These are phyloP conservation scores for Nothophaeocryptopus gaeumannii DNA, from an alignment of 2,329 filamentous ascomycete genomes.

Conservation along the genomic window DNA sequence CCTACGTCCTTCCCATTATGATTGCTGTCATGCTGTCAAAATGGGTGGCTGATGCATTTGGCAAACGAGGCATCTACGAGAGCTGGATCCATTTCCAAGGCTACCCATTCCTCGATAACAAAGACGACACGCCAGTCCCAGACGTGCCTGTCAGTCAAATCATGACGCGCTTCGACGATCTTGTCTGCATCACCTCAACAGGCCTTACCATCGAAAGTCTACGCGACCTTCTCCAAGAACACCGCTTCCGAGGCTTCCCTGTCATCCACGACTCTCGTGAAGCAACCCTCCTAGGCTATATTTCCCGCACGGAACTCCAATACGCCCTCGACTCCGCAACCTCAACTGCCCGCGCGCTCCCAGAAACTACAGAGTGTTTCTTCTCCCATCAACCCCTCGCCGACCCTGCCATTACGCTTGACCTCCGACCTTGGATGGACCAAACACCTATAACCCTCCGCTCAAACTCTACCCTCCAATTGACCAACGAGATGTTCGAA, in stretches of 20 bases:
- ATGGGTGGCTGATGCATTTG: conserved; percentile 96
- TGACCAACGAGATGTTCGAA: conserved; percentile 92
- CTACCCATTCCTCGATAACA: conserved; percentile 93
- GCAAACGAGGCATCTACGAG: conserved; percentile 91
- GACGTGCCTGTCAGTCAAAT: conserved; percentile 83
- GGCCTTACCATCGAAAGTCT: conserved; percentile 76
- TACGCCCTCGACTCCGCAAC: conserved; percentile 71
- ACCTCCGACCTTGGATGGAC: conserved; percentile 97
- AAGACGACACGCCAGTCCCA: conserved; percentile 71
- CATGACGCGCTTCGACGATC: conserved; percentile 89
- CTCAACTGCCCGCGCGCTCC: conserved; percentile 55
- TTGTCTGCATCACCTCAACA: conserved; percentile 81
- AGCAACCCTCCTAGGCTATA: conserved; percentile 84
- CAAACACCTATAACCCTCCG: conserved; percentile 93
- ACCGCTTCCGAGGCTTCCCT: conserved; percentile 86
- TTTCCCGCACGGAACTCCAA: conserved; percentile 82
- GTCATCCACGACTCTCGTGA: conserved; percentile 76
- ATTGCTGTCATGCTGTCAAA: conserved; percentile 97
- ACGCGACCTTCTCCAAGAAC: conserved; percentile 65
- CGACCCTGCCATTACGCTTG: conserved; percentile 73
- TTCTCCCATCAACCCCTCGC: conserved; percentile 81
- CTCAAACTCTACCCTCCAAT: conserved; percentile 69
- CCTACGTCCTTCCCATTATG: conserved; percentile 98
- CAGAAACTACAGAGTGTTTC: conserved; percentile 72
- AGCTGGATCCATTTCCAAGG: conserved; percentile 95